These are phyloP conservation scores for Mycena filopes DNA, from an alignment of 768 basidiomycete species.

Conservation along the genomic window DNA sequence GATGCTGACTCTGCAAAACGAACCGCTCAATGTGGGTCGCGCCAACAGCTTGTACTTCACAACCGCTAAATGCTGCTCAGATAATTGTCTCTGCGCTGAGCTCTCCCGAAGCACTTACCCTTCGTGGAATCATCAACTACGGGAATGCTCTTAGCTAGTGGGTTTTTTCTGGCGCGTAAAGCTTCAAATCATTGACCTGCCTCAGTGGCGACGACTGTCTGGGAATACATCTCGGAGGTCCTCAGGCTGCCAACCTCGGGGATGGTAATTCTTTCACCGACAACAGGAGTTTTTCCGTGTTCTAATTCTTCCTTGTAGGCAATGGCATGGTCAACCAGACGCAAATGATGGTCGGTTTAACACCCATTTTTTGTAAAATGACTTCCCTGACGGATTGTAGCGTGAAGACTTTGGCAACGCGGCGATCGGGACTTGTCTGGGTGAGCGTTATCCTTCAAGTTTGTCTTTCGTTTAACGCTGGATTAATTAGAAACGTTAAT, in stretches of 20 bases:
- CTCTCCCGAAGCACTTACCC: conserved; percentile 51
- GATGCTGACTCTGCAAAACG: conserved; percentile 36
- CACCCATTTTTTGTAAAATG: conserved; percentile 27
- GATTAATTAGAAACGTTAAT: conserved; percentile 45
- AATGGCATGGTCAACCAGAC: conserved; percentile 56
- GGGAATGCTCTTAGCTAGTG: conserved; percentile 60
- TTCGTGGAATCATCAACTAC: conserved; percentile 54
- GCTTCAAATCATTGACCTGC: conserved; percentile 5
- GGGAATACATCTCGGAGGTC: conserved; percentile 52
- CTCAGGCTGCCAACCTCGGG: conserved; percentile 51
- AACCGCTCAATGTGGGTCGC: conserved; percentile 56
- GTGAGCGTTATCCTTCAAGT: background rate
- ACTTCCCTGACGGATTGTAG: conserved; percentile 49
- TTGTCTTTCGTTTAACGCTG: background rate
- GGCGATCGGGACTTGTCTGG: conserved; percentile 51
- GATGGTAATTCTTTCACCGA: too few relatives aligned
- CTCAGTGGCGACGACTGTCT: conserved; percentile 55
- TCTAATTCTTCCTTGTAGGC: conserved; percentile 32
- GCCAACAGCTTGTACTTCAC: background rate
- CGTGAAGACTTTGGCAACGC: conserved; percentile 26
- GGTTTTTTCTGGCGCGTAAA: conserved; percentile 26
- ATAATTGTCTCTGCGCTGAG: conserved; percentile 58
- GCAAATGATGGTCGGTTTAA: conserved; percentile 20
- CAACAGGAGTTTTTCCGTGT: too few relatives aligned
- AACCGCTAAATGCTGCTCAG: background rate